A percentile compares a stretch with the other conserved stretches of the same genome.
Evolutionary conservation across 345 rosid species (phyloP).

Genomic region (Eucalyptus guilfoylei): DNA sequence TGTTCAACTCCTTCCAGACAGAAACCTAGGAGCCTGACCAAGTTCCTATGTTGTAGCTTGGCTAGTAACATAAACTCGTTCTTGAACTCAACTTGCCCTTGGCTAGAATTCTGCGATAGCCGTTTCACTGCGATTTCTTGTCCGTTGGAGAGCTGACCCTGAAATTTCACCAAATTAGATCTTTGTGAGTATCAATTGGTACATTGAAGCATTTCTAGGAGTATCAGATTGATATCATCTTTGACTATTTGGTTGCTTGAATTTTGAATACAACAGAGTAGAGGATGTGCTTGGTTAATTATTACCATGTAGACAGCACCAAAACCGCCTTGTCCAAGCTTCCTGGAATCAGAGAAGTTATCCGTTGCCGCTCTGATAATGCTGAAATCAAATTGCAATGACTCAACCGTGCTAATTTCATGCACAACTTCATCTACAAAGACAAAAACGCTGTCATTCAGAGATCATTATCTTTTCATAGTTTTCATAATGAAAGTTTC

Average conservation of each 20-base stretch:
- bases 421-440: not conserved
- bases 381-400: conserved; percentile 1
- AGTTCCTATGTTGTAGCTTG: conserved; percentile 26
- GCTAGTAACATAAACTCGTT: conserved; percentile 29
- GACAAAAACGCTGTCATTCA: not conserved
- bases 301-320: conserved; percentile 5
- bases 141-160: conserved; percentile 10
- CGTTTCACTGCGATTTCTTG: conserved; percentile 21
- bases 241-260: not conserved
- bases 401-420: not conserved
- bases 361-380: conserved; percentile 1
- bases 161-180: not conserved
- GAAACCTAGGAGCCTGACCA: conserved; percentile 28
- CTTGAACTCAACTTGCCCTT: conserved; percentile 25
- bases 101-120: conserved; percentile 6
- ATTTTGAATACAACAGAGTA: not conserved
- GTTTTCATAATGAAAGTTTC: not conserved
- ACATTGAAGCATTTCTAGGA: not conserved
- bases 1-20: conserved; percentile 19
- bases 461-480: not conserved
- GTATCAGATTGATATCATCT: not conserved
- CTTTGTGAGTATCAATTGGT: no score
- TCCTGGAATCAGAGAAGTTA: conserved; percentile 5
- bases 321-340: conserved; percentile 18
- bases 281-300: not conserved